These are phyloP conservation scores for Venturia aucupariae DNA, from an alignment of 2,329 filamentous ascomycete species.

Conservation along the genomic window DNA sequence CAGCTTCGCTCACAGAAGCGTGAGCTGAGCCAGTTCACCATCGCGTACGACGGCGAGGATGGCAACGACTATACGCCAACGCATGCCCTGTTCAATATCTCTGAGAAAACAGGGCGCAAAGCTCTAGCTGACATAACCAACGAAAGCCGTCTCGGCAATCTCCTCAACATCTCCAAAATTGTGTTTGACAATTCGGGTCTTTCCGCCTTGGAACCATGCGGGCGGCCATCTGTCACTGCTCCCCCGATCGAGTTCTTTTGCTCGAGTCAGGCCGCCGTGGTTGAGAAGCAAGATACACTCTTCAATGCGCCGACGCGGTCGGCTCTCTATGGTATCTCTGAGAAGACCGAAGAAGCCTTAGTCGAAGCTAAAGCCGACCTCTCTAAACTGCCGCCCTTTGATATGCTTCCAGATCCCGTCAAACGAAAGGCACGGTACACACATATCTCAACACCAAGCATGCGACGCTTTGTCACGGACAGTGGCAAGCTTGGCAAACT, in stretches of 20 bases:
- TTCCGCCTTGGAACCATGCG: constrained; percentile 70
- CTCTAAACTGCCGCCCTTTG: constrained; percentile 49
- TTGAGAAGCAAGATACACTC: constrained; percentile 61
- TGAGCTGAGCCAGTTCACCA: constrained; percentile 55
- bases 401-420: constrained; percentile 67
- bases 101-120: constrained; percentile 51
- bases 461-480: constrained; percentile 95
- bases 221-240: constrained; percentile 67
- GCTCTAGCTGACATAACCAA: constrained; percentile 60
- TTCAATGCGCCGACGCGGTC: constrained; percentile 74
- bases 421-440: constrained; percentile 79
- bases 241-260: constrained; percentile 78
- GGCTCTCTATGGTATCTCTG: constrained; percentile 58
- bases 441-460: constrained; percentile 86
- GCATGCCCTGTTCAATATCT: constrained; percentile 75
- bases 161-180: constrained; percentile 69
- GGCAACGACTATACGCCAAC: constrained; percentile 57
- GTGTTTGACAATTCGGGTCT: constrained; percentile 63
- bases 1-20: constrained; percentile 44
- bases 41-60: constrained; percentile 59
- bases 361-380: constrained; percentile 63
- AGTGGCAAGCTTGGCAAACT: constrained; percentile 91
- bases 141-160: constrained; percentile 61
- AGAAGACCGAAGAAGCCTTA: constrained; percentile 60
- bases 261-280: constrained; percentile 52